A percentile compares a stretch with the other conserved stretches of the same genome.
phyloP scores from a whole-genome alignment of 768 basidiomycete species.

The Mycena latifolia region DNA sequence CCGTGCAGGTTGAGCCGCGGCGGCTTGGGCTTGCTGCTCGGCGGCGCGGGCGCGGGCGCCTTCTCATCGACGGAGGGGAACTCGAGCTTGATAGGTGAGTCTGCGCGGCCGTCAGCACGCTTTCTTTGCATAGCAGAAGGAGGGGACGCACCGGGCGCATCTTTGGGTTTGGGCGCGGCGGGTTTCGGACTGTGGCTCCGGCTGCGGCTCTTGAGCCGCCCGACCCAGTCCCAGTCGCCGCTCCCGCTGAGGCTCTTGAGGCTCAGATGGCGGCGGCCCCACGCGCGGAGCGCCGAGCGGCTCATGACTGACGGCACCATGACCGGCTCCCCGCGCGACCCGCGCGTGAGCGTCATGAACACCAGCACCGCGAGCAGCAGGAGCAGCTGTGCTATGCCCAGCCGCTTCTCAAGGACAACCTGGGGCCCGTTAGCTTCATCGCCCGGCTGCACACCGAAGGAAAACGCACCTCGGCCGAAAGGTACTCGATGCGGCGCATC shows the following conservation, averaged over 20 bases:
- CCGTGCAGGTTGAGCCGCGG: constrained; percentile 28
- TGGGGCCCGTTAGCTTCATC: constrained; percentile 43
- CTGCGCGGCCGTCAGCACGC: neutral
- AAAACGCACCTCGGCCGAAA: constrained; percentile 80
- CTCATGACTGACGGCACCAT: constrained; percentile 31
- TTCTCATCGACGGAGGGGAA: constrained; percentile 24
- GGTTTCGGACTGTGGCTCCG: constrained; percentile 24
- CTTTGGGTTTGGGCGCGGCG: neutral
- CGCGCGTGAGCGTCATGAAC: constrained; percentile 89
- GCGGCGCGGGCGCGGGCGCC: neutral
- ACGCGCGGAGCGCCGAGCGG: constrained; percentile 28
- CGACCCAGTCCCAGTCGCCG: constrained; percentile 37
- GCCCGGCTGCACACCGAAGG: neutral
- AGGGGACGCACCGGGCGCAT: neutral
- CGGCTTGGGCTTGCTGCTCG: constrained; percentile 26
- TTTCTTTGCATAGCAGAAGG: too few relatives aligned
- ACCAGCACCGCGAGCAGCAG: constrained; percentile 86
- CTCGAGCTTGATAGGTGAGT: constrained; percentile 25
- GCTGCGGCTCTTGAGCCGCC: constrained; percentile 29
- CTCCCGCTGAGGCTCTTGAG: constrained; percentile 28
- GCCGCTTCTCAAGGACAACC: constrained; percentile 90
- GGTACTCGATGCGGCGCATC: constrained; percentile 74
- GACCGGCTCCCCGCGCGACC: constrained; percentile 57
- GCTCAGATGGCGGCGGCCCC: constrained; percentile 35
- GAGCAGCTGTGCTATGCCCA: constrained; percentile 90